Percentiles rank a stretch among this genome's conserved stretches.
These are phyloP conservation scores for Scheffersomyces amazonensis DNA, from an alignment of 805 yeast genomes.

Conservation along the genomic window DNA sequence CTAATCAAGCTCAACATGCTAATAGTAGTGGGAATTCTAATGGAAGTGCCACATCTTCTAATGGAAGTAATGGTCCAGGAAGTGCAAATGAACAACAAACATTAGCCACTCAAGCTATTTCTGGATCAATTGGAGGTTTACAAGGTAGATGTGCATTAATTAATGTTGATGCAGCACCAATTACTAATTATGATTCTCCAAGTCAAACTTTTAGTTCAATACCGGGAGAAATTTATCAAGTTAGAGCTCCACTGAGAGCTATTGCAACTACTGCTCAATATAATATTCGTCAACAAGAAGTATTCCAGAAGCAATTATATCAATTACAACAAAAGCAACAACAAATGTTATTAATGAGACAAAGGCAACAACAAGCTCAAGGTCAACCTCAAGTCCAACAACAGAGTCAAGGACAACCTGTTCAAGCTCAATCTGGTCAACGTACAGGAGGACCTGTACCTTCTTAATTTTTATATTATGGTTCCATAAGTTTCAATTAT, in stretches of 20 bases:
- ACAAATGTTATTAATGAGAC: constrained; percentile 33
- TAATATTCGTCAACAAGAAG: constrained; percentile 40
- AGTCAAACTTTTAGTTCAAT: constrained; percentile 52
- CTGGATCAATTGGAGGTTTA: constrained; percentile 63
- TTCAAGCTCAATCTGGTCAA: neutral
- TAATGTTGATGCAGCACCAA: constrained; percentile 50
- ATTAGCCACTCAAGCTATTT: constrained; percentile 45
- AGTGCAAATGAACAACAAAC: constrained; percentile 29
- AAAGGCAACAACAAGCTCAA: constrained; percentile 34
- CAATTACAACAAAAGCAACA: constrained; percentile 39
- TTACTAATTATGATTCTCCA: constrained; percentile 18
- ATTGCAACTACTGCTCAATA: constrained; percentile 40
- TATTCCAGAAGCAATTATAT: constrained; percentile 42
- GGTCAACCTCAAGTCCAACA: constrained; percentile 8
- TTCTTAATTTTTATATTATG: too few species aligned
- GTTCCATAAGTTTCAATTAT: neutral
- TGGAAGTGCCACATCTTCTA: neutral
- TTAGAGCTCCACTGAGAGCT: constrained; percentile 45
- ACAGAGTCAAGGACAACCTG: constrained; percentile 2
- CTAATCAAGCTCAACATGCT: constrained; percentile 5
- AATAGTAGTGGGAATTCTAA: constrained; percentile 6
- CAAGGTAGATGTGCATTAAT: constrained; percentile 78
- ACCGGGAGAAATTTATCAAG: constrained; percentile 54
- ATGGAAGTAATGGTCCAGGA: constrained; percentile 7
- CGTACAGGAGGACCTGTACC: too few species aligned